Conservation (phyloP, 2,329 filamentous ascomycete genomes). For the Macrophomina pseudophaseolina region DNA sequence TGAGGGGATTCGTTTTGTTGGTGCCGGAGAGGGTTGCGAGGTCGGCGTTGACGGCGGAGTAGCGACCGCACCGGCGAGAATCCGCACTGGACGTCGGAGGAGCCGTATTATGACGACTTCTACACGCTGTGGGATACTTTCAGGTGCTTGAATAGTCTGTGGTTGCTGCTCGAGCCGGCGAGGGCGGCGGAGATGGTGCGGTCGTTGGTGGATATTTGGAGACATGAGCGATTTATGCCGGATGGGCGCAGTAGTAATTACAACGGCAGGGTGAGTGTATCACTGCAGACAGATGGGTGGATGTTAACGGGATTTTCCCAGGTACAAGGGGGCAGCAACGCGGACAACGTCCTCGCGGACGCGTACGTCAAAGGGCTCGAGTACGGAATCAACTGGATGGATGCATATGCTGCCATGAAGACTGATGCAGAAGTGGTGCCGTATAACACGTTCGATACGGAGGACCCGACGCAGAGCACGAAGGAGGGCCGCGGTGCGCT, state of each 20-base stretch:
- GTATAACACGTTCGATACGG: conserved; percentile 36
- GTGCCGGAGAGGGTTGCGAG: neutral
- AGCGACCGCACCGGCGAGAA: conserved; percentile 36
- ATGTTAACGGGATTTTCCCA: neutral
- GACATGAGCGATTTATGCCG: conserved; percentile 41
- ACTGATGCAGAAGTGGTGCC: conserved; percentile 25
- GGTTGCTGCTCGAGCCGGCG: conserved; percentile 30
- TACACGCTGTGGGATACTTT: conserved; percentile 29
- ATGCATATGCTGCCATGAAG: conserved; percentile 39
- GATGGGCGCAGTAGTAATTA: conserved; percentile 42
- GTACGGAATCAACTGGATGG: conserved; percentile 39
- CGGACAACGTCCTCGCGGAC: conserved; percentile 43
- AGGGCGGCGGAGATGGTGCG: conserved; percentile 28
- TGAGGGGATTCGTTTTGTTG: neutral
- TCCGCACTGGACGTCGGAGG: conserved; percentile 35
- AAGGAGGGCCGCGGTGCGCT: conserved; percentile 40
- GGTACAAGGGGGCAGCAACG: conserved; percentile 43
- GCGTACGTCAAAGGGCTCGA: conserved; percentile 40
- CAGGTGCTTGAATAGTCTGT: conserved; percentile 29
- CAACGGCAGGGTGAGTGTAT: conserved; percentile 33
- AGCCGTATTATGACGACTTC: conserved; percentile 45
- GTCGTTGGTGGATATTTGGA: conserved; percentile 32
- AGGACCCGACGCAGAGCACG: conserved; percentile 34
- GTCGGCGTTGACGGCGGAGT: conserved; percentile 6
- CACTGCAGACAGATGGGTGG: conserved; percentile 51